Evolutionary conservation across 179 eudicot species (phyloP), one percentile per base, ranked within the genome.

Genomic region (Beta macrorhiza): DNA sequence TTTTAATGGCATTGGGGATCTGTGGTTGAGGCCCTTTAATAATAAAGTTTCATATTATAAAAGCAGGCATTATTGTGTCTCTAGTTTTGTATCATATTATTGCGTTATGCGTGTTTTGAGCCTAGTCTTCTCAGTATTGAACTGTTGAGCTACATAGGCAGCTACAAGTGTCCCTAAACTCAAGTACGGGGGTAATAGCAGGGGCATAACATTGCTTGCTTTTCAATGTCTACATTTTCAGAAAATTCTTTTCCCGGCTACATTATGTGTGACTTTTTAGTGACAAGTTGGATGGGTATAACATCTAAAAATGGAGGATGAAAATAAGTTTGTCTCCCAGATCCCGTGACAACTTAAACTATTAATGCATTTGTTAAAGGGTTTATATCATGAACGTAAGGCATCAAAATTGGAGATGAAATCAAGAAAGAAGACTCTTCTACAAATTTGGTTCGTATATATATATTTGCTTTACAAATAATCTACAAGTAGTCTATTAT

Each of bases 401-500:
- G 5, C 20, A 42, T 17, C 12, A 49, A 15, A 37, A 3, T 14
- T 44, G 53, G 53, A 9, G 10, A 49, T 37, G 45, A 20, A 20
- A 59, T 47, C 57, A 64, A 47, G 20, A 77, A 5, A 20, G 17
- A 7, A 22, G 16, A 9, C 14, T 51, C 32, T 72, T 20, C 42
- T 44, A 51, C 11, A 2, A 25, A 3, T 72, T 32, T 22, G 53
- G 16, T 25, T 9, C 11, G 2, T 37, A 2, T 25, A 9, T 49
- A 7, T 55, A 19, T 55, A 15, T 11, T 9, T 56, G 65, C 13
- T 75, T 10, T 57, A 56, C 17, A 32, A 8, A 32, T 16, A 13
- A 67, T 55, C 57, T 52, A 62, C 53, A 76, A 75, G 25, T 71
- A 68, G 59, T 92, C 97, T 61, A 78, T 78, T 42, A 90, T 82